phyloP scores from a whole-genome alignment of 1,284 basidiomycete species.

The Thelephora terrestris region DNA sequence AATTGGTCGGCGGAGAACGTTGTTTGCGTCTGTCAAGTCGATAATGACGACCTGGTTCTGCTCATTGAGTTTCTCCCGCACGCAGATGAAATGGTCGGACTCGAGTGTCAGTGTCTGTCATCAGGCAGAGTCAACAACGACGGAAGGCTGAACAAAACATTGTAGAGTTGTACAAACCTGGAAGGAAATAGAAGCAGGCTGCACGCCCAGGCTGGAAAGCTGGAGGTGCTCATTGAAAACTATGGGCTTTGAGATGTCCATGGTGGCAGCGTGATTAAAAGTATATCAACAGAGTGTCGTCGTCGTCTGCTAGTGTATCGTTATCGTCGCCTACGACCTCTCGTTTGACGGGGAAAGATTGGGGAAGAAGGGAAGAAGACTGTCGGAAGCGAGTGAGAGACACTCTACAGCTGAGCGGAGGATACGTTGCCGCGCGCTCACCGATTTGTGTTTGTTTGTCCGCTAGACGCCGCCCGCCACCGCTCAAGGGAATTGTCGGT shows the following conservation, averaged over 20 bases:
- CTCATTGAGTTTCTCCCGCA: slow-evolving; percentile 83
- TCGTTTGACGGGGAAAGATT: not conserved
- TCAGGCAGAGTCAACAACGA: not conserved
- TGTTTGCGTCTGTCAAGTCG: slow-evolving; percentile 91
- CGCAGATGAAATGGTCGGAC: slow-evolving; percentile 95
- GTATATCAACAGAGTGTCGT: slow-evolving; percentile 3
- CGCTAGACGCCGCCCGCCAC: not conserved
- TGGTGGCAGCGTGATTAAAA: slow-evolving; percentile 11
- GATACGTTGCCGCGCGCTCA: not conserved
- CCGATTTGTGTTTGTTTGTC: slow-evolving; percentile 5
- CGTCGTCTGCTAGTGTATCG: slow-evolving; percentile 2
- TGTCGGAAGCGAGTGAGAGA: not conserved
- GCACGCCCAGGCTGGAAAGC: slow-evolving; percentile 92
- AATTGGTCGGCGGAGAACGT: slow-evolving; percentile 94
- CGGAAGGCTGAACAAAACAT: slow-evolving; percentile 6
- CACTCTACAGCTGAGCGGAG: not conserved
- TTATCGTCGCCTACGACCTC: not conserved
- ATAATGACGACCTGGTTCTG: slow-evolving; percentile 97
- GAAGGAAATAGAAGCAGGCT: slow-evolving; percentile 95
- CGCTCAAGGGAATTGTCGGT: not conserved
- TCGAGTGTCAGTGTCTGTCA: slow-evolving; percentile 81
- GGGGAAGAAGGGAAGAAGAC: not conserved
- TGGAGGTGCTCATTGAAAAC: slow-evolving; percentile 83
- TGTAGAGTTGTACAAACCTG: slow-evolving; percentile 49
- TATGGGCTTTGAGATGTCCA: slow-evolving; percentile 59